Conservation (phyloP, 305 asterid species). For the Fraxinus nigra region DNA sequence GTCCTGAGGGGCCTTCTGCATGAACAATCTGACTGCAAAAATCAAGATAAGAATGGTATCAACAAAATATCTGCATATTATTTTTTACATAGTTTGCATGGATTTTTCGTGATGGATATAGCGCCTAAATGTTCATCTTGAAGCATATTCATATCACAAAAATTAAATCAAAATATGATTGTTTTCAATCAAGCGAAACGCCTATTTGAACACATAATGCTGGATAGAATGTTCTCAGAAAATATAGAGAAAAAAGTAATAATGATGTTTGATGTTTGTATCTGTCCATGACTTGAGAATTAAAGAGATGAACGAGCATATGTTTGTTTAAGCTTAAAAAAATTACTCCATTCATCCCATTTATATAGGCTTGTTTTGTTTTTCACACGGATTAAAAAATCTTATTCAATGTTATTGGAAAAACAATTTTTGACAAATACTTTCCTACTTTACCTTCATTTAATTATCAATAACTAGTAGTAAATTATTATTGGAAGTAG, state of each 20-base stretch:
- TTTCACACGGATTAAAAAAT: too few species aligned
- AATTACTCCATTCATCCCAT: neutral
- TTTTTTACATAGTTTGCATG: neutral
- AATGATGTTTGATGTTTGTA: neutral
- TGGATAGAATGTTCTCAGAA: neutral
- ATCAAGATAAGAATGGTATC: neutral
- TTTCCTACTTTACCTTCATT: too few species aligned
- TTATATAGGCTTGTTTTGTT: too few species aligned
- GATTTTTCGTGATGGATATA: neutral
- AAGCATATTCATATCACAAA: neutral
- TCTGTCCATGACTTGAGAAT: neutral
- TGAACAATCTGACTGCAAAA: constrained; percentile 71
- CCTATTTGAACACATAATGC: neutral
- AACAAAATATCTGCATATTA: neutral
- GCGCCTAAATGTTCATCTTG: neutral
- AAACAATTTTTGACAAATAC: too few species aligned
- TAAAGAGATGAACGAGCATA: neutral
- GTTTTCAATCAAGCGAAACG: neutral
- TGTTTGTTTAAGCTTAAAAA: neutral
- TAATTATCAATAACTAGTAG: too few species aligned
- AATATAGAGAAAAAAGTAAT: neutral
- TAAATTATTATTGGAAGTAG: too few species aligned
- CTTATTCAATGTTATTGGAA: too few species aligned
- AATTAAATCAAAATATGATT: neutral
- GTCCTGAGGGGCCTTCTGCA: constrained; percentile 98